These are phyloP conservation scores for Ceratobasidium sp. DNA, from an alignment of 1,284 basidiomycete genomes.

Conservation along the genomic window DNA sequence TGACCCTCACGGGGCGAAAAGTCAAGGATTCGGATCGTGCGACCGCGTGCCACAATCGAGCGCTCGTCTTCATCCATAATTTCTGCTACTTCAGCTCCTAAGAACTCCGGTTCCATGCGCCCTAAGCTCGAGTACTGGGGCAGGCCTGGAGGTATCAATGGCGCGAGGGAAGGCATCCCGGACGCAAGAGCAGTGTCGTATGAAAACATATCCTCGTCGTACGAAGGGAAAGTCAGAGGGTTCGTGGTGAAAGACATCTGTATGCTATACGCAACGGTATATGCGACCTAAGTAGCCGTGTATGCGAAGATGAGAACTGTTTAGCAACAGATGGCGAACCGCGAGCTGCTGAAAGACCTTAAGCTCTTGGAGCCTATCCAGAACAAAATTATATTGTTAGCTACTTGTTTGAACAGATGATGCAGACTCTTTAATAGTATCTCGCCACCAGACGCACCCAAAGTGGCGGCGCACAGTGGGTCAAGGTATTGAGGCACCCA, in stretches of 20 bases:
- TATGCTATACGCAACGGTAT: neutral
- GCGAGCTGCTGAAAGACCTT: no score
- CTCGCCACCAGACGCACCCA: no score
- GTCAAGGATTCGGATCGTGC: conserved; percentile 3
- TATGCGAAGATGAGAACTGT: neutral
- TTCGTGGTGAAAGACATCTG: neutral
- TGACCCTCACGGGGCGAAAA: conserved; percentile 1
- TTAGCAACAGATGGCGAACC: no score
- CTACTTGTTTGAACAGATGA: no score
- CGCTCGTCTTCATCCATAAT: conserved; percentile 1
- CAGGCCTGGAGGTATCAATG: neutral
- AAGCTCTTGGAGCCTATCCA: no score
- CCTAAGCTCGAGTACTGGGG: conserved; percentile 22
- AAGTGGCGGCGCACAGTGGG: no score
- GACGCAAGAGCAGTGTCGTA: neutral
- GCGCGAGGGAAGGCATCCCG: neutral
- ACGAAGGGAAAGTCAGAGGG: neutral
- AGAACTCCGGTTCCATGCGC: conserved; percentile 30
- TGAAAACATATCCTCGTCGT: neutral
- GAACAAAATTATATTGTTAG: no score
- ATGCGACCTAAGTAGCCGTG: neutral
- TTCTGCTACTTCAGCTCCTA: neutral
- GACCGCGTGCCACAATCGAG: conserved; percentile 1
- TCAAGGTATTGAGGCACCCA: neutral
- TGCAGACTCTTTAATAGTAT: no score